phyloP scores from a whole-genome alignment of 208 protist species.

The Borovskyia barvae region DNA sequence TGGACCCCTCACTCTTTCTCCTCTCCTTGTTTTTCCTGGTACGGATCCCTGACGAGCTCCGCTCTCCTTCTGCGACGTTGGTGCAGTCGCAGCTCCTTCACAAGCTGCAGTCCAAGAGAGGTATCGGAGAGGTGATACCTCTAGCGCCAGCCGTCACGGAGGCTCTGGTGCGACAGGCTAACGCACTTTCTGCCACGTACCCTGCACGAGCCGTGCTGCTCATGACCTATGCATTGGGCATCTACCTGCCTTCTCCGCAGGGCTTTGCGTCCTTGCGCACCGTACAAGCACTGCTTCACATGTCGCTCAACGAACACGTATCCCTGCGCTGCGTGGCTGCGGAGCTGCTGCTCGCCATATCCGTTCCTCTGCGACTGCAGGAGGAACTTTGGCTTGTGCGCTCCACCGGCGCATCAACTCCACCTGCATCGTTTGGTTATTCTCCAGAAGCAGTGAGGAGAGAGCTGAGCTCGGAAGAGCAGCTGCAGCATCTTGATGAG shows the following conservation, averaged over 20 bases:
- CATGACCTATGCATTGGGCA: conserved; percentile 2
- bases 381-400: conserved; percentile 4
- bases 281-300: conserved; percentile 6
- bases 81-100: background rate
- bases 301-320: conserved; percentile 6
- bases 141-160: conserved; percentile 9
- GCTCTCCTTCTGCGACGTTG: conserved; percentile 1
- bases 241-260: conserved; percentile 18
- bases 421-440: background rate
- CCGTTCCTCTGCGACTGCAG: background rate
- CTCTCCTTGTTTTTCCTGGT: conserved; percentile 8
- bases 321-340: conserved; percentile 13
- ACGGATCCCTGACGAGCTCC: conserved; percentile 20
- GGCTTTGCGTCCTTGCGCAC: conserved; percentile 5
- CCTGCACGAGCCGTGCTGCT: conserved; percentile 15
- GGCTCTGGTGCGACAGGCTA: conserved; percentile 15
- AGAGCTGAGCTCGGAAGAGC: background rate
- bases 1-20: conserved; percentile 1
- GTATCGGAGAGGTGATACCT: too few relatives aligned
- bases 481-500: background rate
- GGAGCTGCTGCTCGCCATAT: conserved; percentile 11
- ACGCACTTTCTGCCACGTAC: conserved; percentile 12
- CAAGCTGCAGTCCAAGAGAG: background rate
- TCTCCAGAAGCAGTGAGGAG: background rate
- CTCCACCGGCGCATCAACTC: background rate